Evolutionary conservation across 441 rosid genomes (phyloP), one percentile per base, ranked within the genome.

Genomic region (Gossypium laxum): DNA sequence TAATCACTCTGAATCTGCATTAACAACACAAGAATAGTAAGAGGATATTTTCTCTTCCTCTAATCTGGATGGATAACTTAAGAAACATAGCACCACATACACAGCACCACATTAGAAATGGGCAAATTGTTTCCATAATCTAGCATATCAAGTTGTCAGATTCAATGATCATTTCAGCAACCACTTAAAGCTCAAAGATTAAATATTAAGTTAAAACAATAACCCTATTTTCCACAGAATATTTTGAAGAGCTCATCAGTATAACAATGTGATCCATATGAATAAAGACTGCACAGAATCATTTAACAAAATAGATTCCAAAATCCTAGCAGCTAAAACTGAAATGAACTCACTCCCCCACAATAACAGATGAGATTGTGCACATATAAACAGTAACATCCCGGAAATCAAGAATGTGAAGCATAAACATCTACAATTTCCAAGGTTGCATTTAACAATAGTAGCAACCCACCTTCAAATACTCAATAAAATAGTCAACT

Each of bases 401-500:
- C 18, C 24, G 1, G 34, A 22, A 12, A 45, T 65, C 55, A 45
- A 47, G 43, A 26, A 26, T 12, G 10, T 14, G 67, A 67, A 66
- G 14, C 8, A 69, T n/a, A 67, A 60, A 57, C 14, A 43, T 24
- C 38, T 30, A 63, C 79, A 72, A 70, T 41, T 6, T 71, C 17
- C 3, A 55, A 75, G 62, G 67, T 57, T 10, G 19, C 24, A 72
- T 14, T 28, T 11, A 70, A 41, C 57, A 30, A 47, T 32, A 2
- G 43, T 50, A 11, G 1, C 67, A 22, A 26, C 72, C 45, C 45
- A 83, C 83, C 86, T 75, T 90, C 56, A 93, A 67, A 73, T 89
- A 91, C 83, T 88, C 93, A 11, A 82, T 76, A 65, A 93, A 87
- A 69, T 83, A 81, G 79, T 91, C 93, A 77, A 91, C 90, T 75